Evolutionary conservation across 371 early-diverging fungal genomes (phyloP).

Genomic region (Actinomortierella wolfii): DNA sequence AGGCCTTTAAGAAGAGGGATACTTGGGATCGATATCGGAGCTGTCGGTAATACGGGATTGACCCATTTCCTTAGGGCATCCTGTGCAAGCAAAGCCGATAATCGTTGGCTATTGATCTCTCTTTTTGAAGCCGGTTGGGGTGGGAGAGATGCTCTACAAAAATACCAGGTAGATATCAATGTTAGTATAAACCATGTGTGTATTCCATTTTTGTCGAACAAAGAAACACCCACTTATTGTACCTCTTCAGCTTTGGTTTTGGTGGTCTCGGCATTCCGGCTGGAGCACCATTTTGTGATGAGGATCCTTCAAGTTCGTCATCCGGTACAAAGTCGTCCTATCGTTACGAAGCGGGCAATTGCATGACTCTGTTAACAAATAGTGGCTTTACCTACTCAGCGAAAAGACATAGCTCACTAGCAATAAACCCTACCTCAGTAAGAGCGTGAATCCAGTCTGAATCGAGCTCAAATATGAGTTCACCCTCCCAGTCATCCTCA

Average conservation of each 20-base stretch:
- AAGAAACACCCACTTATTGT: no score
- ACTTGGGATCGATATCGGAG: constrained; percentile 14
- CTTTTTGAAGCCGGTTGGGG: background rate
- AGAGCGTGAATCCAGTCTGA: constrained; percentile 16
- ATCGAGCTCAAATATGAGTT: constrained; percentile 35
- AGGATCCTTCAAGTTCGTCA: no score
- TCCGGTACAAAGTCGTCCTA: no score
- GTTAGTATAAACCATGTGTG: no score
- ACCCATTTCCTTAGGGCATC: constrained; percentile 44
- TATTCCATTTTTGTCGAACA: no score
- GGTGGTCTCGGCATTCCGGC: no score
- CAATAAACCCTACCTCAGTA: no score
- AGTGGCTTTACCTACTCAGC: background rate
- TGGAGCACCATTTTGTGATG: no score
- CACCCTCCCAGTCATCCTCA: constrained; percentile 24
- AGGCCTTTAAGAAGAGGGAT: background rate
- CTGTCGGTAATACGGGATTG: constrained; percentile 29
- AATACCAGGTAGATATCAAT: no score
- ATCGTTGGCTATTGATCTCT: constrained; percentile 1
- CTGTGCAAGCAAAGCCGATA: constrained; percentile 32
- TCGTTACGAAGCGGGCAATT: no score
- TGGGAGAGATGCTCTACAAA: constrained; percentile 22
- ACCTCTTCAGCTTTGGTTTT: no score
- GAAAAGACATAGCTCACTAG: no score
- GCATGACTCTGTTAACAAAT: background rate